A percentile compares a stretch with the other conserved stretches of the same genome.
phyloP scores from a whole-genome alignment of 805 yeast genomes.

The Candida piceae region DNA sequence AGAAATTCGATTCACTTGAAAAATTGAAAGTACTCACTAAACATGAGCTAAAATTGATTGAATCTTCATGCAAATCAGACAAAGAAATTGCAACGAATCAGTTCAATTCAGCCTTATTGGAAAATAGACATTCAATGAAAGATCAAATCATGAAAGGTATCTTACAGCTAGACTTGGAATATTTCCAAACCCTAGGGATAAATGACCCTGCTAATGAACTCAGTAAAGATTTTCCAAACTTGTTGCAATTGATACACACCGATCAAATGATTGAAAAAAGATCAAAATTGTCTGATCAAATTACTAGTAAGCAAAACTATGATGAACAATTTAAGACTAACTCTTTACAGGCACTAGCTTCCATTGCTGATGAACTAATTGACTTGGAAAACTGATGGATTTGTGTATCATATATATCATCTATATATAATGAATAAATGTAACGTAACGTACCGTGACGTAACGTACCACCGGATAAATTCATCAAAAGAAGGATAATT shows the following conservation, averaged over 20 bases:
- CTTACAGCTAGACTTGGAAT: constrained; percentile 14
- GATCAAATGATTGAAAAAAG: constrained; percentile 1
- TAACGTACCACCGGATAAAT: too few relatives aligned
- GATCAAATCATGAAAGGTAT: constrained; percentile 12
- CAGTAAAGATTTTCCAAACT: not conserved
- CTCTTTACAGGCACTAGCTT: not conserved
- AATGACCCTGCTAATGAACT: not conserved
- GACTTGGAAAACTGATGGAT: not conserved
- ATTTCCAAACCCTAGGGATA: not conserved
- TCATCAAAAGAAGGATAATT: too few relatives aligned
- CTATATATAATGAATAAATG: too few relatives aligned
- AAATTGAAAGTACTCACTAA: constrained; percentile 7
- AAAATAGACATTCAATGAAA: constrained; percentile 18
- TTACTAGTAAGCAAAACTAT: too few relatives aligned
- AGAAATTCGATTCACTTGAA: constrained; percentile 7
- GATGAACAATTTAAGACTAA: too few relatives aligned
- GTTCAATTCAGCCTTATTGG: constrained; percentile 11
- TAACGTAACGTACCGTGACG: too few relatives aligned
- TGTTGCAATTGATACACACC: not conserved
- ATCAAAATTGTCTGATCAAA: too few relatives aligned
- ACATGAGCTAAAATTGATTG: constrained; percentile 15
- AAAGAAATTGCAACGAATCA: constrained; percentile 9
- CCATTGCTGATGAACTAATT: not conserved
- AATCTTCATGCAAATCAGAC: constrained; percentile 4
- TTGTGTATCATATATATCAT: too few relatives aligned